Conservation (phyloP, 1,284 basidiomycete genomes). For the Wolfiporia cocos region DNA sequence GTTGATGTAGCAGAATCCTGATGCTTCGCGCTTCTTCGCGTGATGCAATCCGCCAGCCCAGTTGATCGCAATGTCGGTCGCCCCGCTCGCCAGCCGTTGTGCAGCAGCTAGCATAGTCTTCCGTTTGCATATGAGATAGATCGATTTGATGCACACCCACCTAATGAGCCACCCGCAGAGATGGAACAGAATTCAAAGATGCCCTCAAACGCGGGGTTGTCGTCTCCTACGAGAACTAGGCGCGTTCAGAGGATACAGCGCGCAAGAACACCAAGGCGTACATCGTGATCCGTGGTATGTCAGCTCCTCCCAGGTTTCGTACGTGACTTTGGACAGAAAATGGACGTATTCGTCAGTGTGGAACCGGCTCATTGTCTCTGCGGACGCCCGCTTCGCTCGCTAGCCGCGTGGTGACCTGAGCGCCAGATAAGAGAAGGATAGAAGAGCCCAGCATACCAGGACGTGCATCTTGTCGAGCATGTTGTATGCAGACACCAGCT, state of each 20-base stretch:
- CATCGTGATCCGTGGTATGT: slow-evolving; percentile 82
- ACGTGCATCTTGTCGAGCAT: slow-evolving; percentile 92
- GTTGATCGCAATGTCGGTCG: slow-evolving; percentile 91
- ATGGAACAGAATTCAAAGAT: slow-evolving; percentile 97
- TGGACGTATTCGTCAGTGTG: slow-evolving; percentile 98
- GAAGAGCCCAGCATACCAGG: slow-evolving; percentile 48
- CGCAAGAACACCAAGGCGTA: slow-evolving; percentile 35
- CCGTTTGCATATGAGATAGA: too few relatives aligned
- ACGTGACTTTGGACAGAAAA: slow-evolving; percentile 83
- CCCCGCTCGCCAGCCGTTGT: slow-evolving; percentile 73
- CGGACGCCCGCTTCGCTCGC: slow-evolving; percentile 78
- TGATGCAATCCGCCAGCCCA: slow-evolving; percentile 99
- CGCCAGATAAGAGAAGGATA: not conserved
- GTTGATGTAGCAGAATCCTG: slow-evolving; percentile 97
- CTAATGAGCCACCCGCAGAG: slow-evolving; percentile 91
- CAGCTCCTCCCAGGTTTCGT: slow-evolving; percentile 81
- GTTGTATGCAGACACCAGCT: slow-evolving; percentile 86
- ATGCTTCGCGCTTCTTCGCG: slow-evolving; percentile 95
- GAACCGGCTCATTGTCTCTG: slow-evolving; percentile 85
- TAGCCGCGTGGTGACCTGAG: slow-evolving; percentile 21
- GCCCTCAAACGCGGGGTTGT: slow-evolving; percentile 96
- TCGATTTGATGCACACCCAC: slow-evolving; percentile 31
- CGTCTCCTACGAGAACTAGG: slow-evolving; percentile 84
- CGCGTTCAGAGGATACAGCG: too few relatives aligned
- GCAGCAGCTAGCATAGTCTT: slow-evolving; percentile 61